Conservation (phyloP, 2,329 filamentous ascomycete genomes). For the Penicillium concentricum region DNA sequence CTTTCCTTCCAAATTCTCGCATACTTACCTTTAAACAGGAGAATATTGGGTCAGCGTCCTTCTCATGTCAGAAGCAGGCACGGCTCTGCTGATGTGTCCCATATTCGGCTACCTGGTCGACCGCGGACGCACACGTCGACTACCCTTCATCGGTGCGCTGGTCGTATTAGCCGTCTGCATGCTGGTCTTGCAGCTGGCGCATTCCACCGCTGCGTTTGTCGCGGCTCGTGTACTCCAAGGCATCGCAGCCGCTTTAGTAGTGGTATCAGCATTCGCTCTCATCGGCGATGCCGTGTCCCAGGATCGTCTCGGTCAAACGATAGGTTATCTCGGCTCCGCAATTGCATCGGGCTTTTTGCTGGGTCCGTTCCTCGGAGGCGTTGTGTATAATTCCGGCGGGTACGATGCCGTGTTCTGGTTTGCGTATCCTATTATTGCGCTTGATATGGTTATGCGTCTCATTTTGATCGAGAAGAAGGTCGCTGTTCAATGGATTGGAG, state of each 20-base stretch:
- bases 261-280: constrained; percentile 60
- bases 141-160: constrained; percentile 59
- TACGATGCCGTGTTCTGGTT: constrained; percentile 60
- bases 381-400: constrained; percentile 60
- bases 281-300: constrained; percentile 59
- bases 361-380: constrained; percentile 59
- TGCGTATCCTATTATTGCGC: constrained; percentile 52
- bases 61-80: constrained; percentile 30
- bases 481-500: constrained; percentile 36
- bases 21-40: constrained; percentile 12
- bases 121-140: constrained; percentile 45
- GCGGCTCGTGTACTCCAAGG: constrained; percentile 59
- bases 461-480: constrained; percentile 64
- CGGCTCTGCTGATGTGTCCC: constrained; percentile 29
- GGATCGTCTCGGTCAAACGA: constrained; percentile 59
- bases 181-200: constrained; percentile 53
- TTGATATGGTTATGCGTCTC: constrained; percentile 62
- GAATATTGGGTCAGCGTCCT: constrained; percentile 32
- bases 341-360: constrained; percentile 58
- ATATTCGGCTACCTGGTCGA: constrained; percentile 32
- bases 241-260: constrained; percentile 57
- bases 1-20: too few relatives aligned
- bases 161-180: constrained; percentile 55
- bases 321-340: constrained; percentile 58
- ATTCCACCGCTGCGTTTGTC: constrained; percentile 49